A percentile compares a stretch with the other conserved stretches of the same genome.
Conservation (phyloP, 768 basidiomycete species). For the Boletus fagicola region DNA sequence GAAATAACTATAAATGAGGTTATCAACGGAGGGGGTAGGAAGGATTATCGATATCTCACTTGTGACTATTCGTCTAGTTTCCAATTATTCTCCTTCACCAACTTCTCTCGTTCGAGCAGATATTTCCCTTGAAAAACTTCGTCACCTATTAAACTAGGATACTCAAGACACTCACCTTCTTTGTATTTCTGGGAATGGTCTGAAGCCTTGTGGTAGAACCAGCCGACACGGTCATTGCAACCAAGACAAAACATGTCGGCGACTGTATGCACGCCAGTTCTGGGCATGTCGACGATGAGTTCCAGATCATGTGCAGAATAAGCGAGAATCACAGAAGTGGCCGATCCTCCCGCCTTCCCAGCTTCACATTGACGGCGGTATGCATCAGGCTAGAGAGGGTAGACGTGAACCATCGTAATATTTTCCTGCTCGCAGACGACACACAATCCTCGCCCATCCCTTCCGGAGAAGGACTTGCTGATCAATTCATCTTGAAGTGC, state of each 20-base stretch:
- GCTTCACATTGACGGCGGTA: slow-evolving; percentile 70
- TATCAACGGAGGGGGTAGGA: neutral
- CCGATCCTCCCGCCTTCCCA: slow-evolving; percentile 73
- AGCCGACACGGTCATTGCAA: slow-evolving; percentile 75
- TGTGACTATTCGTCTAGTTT: slow-evolving; percentile 46
- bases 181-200: slow-evolving; percentile 82
- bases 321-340: slow-evolving; percentile 54
- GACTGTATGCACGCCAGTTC: slow-evolving; percentile 79
- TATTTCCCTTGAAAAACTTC: slow-evolving; percentile 61
- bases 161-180: slow-evolving; percentile 51
- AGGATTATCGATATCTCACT: neutral
- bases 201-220: slow-evolving; percentile 80
- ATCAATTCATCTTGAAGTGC: slow-evolving; percentile 82
- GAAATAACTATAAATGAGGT: neutral
- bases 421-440: slow-evolving; percentile 29
- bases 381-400: slow-evolving; percentile 59
- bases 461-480: slow-evolving; percentile 80
- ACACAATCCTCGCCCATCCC: slow-evolving; percentile 80
- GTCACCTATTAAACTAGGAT: neutral
- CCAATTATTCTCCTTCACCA: slow-evolving; percentile 84
- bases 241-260: slow-evolving; percentile 79
- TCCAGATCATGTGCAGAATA: neutral
- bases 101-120: slow-evolving; percentile 73
- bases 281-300: slow-evolving; percentile 28
- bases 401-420: neutral